Evolutionary conservation across 352 stramenopile species (phyloP).

Genomic region (Pythium dissimile): DNA sequence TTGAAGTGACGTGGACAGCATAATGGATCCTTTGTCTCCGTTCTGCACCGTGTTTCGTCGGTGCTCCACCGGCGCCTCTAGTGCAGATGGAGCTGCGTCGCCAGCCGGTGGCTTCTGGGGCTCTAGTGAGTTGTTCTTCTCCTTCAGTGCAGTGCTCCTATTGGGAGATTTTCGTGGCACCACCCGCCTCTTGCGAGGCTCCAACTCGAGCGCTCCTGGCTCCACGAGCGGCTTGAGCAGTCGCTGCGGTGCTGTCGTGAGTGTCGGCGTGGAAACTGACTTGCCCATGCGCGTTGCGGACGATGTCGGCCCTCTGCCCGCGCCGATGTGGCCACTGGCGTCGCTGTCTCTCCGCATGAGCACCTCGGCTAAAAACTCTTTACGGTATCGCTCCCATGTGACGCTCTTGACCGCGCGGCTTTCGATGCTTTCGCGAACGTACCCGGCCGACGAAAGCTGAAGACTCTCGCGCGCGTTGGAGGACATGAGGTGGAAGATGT

Average conservation of each 20-base stretch:
- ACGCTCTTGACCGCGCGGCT: constrained; percentile 72
- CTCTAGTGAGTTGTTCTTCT: background rate
- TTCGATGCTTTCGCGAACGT: constrained; percentile 60
- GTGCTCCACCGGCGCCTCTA: background rate
- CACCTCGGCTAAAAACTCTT: constrained; percentile 49
- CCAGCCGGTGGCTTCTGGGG: background rate
- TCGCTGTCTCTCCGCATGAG: constrained; percentile 23
- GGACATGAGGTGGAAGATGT: constrained; percentile 83
- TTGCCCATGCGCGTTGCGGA: constrained; percentile 21
- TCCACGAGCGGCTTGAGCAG: constrained; percentile 16
- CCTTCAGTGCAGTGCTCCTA: background rate
- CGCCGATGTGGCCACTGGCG: constrained; percentile 7
- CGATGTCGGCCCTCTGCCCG: constrained; percentile 7
- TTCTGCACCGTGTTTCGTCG: constrained; percentile 14
- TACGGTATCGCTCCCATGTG: constrained; percentile 76
- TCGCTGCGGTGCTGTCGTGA: constrained; percentile 1
- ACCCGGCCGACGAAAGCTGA: constrained; percentile 55
- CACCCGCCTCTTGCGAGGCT: constrained; percentile 6
- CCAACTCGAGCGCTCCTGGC: constrained; percentile 9
- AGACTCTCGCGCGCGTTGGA: constrained; percentile 61
- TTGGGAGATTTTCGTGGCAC: background rate
- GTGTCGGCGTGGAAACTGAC: constrained; percentile 28
- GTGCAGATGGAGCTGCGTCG: background rate
- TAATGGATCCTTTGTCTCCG: background rate
- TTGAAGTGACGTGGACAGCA: background rate